Evolutionary conservation across 2,329 filamentous ascomycete species (phyloP).

Genomic region (Diaporthe humulicola): DNA sequence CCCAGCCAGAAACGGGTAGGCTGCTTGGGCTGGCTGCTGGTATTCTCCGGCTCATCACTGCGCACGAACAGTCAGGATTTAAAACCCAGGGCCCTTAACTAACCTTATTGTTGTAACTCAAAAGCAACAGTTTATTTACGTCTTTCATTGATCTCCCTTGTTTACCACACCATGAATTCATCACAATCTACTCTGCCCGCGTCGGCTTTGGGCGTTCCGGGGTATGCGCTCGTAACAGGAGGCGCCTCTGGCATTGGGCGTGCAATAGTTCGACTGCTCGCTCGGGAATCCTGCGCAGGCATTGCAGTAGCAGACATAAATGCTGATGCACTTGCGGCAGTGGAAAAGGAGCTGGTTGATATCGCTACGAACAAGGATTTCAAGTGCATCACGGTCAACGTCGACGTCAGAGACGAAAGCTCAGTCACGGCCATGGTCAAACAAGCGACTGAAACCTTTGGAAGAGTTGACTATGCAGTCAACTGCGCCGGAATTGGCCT

Average conservation of each 20-base stretch:
- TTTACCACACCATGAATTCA: neutral
- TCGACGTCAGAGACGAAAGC: neutral
- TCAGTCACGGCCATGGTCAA: neutral
- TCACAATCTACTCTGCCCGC: neutral
- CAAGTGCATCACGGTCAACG: neutral
- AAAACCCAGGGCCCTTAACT: fast-evolving
- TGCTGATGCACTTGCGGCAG: neutral
- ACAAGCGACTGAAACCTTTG: neutral
- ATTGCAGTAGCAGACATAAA: slow-evolving; percentile 6
- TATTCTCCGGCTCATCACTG: no score
- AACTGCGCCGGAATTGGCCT: neutral
- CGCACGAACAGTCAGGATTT: neutral
- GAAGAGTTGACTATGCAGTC: neutral
- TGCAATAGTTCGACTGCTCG: neutral
- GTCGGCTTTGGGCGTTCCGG: neutral
- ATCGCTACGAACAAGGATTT: neutral
- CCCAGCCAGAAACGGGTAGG: neutral
- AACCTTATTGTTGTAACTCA: neutral
- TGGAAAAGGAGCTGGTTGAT: neutral
- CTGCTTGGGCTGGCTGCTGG: neutral
- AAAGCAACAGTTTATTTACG: neutral
- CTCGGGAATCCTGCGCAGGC: neutral
- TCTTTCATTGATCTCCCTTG: no score
- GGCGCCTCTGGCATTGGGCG: neutral
- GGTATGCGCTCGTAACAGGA: neutral